Evolutionary conservation across 345 rosid genomes (phyloP), one percentile per base, ranked within the genome.

Genomic region (Murraya koenigii): DNA sequence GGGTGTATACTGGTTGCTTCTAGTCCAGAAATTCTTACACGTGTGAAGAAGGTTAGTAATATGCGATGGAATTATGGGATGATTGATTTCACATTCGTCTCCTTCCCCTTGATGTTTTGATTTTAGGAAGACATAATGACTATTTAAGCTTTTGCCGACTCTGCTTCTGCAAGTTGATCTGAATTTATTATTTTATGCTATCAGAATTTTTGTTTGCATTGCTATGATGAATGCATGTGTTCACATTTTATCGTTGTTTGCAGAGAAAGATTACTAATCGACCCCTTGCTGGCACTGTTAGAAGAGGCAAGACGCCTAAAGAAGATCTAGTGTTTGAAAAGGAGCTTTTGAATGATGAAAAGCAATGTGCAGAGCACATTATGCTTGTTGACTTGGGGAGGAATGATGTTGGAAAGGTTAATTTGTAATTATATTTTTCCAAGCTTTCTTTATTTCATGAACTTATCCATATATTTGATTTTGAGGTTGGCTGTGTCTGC

Each of bases 341-440:
- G 73, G 92, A 89, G 85, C 97, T 95, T 78, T 79, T 95, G 77
- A 90, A 85, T 71, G 97, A 93, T 86, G 90, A 90, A 77, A 95
- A 95, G 86, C 97, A 95, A 79, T 89, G 98, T 66, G 98, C 98
- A 15, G 98, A 95, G 84, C 99, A 95, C 85, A 92, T 94, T 71
- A 92, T 96, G 99, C 90, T 96, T 23, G 98, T 96, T 78, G 99
- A 96, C 86, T 86, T 96, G 85, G 99, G 99, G 65, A 89, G 99
- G 82, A 96, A 96, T 39, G 99, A 95, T 81, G 99, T 95, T 68
- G 99, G 99, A 79, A 94, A 92, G 99, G 99, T 94, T 83, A 44
- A 39, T 38, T 35, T 30, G 63, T 75, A 10, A 64, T 74, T 39
- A 14, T 71, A 26, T n/a, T 11, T 35, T 17, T 66, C 36, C 22